phyloP scores from a whole-genome alignment of 2,329 filamentous ascomycete species.

The Monosporascus ibericus region DNA sequence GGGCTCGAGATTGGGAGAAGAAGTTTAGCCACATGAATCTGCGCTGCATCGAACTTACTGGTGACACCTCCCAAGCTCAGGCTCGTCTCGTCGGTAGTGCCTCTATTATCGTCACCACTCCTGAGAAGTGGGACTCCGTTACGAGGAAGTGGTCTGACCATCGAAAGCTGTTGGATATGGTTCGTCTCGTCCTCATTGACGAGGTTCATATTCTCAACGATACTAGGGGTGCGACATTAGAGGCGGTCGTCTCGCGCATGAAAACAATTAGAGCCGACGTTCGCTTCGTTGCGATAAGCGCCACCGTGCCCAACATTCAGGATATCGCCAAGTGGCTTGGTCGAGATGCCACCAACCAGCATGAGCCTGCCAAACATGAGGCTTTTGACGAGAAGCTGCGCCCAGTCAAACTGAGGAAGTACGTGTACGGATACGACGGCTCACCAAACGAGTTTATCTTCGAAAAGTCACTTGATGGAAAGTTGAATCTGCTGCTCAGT shows the following conservation, averaged over 20 bases:
- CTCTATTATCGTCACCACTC: conserved; percentile 79
- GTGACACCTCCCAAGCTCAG: conserved; percentile 66
- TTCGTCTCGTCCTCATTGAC: conserved; percentile 78
- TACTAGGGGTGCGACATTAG: conserved; percentile 68
- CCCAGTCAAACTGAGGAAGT: conserved; percentile 69
- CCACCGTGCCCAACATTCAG: conserved; percentile 75
- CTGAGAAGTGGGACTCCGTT: conserved; percentile 88
- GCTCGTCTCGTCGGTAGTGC: conserved; percentile 65
- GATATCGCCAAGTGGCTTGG: conserved; percentile 80
- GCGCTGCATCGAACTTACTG: conserved; percentile 71
- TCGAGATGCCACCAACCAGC: conserved; percentile 50
- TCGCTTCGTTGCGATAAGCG: conserved; percentile 75
- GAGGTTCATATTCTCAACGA: conserved; percentile 86
- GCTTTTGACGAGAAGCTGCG: conserved; percentile 75
- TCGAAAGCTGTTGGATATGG: conserved; percentile 63
- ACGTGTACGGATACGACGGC: conserved; percentile 66
- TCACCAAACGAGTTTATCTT: conserved; percentile 69
- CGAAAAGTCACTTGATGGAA: conserved; percentile 61
- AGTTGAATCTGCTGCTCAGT: conserved; percentile 59
- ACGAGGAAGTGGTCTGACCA: conserved; percentile 85
- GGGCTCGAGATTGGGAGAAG: conserved; percentile 67
- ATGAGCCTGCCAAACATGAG: conserved; percentile 60
- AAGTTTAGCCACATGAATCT: conserved; percentile 67
- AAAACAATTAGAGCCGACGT: conserved; percentile 71
- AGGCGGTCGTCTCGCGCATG: conserved; percentile 82